phyloP scores from a whole-genome alignment of 108 stramenopile species.

The Skeletonema tropicum region DNA sequence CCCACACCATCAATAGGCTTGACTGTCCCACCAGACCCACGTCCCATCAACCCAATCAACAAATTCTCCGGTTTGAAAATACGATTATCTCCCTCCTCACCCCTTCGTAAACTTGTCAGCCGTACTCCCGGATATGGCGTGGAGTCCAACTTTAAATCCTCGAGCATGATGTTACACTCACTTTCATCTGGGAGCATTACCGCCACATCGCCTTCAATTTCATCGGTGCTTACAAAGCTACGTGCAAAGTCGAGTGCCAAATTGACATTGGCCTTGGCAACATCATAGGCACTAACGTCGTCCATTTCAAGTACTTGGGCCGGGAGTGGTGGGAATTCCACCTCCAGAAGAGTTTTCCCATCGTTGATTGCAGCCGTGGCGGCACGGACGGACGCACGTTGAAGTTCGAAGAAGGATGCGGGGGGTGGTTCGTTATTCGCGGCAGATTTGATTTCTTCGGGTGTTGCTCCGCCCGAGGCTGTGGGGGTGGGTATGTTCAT shows the following conservation, averaged over 20 bases:
- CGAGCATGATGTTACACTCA: constrained; percentile 75
- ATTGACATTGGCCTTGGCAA: constrained; percentile 90
- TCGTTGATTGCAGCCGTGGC: constrained; percentile 73
- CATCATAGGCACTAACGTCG: constrained; percentile 91
- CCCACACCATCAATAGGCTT: constrained; percentile 67
- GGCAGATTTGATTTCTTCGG: constrained; percentile 57
- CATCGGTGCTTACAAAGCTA: constrained; percentile 60
- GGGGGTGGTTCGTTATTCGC: constrained; percentile 69
- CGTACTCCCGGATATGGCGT: constrained; percentile 68
- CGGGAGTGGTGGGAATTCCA: constrained; percentile 93
- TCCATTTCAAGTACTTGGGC: constrained; percentile 90
- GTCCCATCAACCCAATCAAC: constrained; percentile 81
- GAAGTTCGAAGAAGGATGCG: constrained; percentile 74
- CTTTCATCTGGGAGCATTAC: constrained; percentile 83
- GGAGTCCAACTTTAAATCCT: constrained; percentile 44
- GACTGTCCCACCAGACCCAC: constrained; percentile 65
- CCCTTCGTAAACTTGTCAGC: constrained; percentile 57
- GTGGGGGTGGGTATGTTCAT: constrained; percentile 51
- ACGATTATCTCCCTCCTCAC: constrained; percentile 72
- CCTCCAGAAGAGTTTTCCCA: constrained; percentile 84
- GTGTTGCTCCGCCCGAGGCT: constrained; percentile 40
- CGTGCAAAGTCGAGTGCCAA: constrained; percentile 88
- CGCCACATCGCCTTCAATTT: constrained; percentile 54
- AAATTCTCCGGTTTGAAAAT: constrained; percentile 87
- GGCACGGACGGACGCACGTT: constrained; percentile 67